Evolutionary conservation across 208 protist species (phyloP).

Genomic region (Blastocrithidia nonstop): DNA sequence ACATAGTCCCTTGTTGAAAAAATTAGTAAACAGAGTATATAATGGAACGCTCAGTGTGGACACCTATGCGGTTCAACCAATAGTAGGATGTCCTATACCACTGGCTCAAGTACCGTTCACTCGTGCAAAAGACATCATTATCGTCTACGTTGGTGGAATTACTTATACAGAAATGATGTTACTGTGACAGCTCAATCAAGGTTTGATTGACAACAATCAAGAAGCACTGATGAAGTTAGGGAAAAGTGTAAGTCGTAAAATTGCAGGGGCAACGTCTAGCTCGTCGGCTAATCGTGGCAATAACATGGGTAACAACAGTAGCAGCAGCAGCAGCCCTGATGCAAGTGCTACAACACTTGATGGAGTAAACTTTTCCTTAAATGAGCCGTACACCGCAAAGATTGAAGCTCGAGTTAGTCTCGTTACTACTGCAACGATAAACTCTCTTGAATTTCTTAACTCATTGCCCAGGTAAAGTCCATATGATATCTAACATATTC

Average conservation of each 20-base stretch:
- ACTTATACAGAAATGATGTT: constrained; percentile 73
- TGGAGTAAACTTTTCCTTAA: too few relatives aligned
- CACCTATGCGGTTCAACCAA: constrained; percentile 47
- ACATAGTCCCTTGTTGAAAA: constrained; percentile 87
- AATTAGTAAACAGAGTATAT: constrained; percentile 76
- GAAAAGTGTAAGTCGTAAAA: constrained; percentile 35
- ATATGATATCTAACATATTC: too few relatives aligned
- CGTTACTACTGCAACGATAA: constrained; percentile 64
- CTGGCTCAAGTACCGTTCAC: constrained; percentile 24
- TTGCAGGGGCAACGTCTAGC: constrained; percentile 4
- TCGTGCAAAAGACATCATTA: constrained; percentile 68
- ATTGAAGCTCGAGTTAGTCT: constrained; percentile 64
- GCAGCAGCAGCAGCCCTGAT: constrained; percentile 8
- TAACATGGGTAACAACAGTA: constrained; percentile 1
- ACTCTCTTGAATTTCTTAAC: constrained; percentile 58
- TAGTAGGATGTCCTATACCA: constrained; percentile 37
- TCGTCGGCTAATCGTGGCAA: too few relatives aligned
- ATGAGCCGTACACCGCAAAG: constrained; percentile 67
- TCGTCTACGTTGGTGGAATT: constrained; percentile 66
- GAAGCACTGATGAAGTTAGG: constrained; percentile 66
- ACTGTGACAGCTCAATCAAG: constrained; percentile 57
- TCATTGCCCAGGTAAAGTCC: constrained; percentile 16
- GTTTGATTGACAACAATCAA: constrained; percentile 62
- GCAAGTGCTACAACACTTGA: too few relatives aligned
- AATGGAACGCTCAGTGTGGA: constrained; percentile 65